A percentile compares a stretch with the other conserved stretches of the same genome.
Evolutionary conservation across 768 basidiomycete genomes (phyloP).

Genomic region (Leccinellum albellum): DNA sequence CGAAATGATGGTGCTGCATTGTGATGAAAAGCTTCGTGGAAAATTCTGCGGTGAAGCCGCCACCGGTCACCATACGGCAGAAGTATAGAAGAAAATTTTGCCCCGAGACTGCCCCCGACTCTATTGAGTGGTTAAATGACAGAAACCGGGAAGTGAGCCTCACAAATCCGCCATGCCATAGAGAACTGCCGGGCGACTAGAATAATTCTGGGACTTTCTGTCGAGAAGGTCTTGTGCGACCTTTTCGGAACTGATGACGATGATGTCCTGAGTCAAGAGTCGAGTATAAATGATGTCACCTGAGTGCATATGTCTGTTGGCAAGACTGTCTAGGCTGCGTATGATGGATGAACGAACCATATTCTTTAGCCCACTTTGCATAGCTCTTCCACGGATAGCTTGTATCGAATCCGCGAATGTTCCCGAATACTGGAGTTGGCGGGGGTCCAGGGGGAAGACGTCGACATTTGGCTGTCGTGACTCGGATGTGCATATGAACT

Average conservation of each 20-base stretch:
- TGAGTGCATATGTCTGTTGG: neutral
- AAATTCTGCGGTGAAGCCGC: neutral
- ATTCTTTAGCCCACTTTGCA: constrained; percentile 15
- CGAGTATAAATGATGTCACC: constrained; percentile 18
- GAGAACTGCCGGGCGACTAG: constrained; percentile 18
- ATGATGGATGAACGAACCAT: constrained; percentile 12
- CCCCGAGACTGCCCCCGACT: constrained; percentile 16
- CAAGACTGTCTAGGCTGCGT: neutral
- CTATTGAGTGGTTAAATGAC: neutral
- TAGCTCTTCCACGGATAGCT: constrained; percentile 21
- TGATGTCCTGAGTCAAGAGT: constrained; percentile 11
- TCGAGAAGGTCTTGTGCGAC: constrained; percentile 22
- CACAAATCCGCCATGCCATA: constrained; percentile 18
- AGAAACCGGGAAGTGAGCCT: neutral
- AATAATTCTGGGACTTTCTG: constrained; percentile 19
- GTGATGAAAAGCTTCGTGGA: neutral
- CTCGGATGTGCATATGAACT: constrained; percentile 8
- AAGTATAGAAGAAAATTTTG: constrained; percentile 5
- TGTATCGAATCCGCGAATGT: constrained; percentile 18
- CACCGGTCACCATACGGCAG: neutral
- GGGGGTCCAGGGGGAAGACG: constrained; percentile 23
- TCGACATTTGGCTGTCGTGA: constrained; percentile 1
- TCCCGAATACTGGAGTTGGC: constrained; percentile 18
- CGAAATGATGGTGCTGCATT: constrained; percentile 23
- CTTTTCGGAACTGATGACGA: constrained; percentile 25